Conservation (phyloP, 1,284 basidiomycete genomes). For the Crepidotus sp. region DNA sequence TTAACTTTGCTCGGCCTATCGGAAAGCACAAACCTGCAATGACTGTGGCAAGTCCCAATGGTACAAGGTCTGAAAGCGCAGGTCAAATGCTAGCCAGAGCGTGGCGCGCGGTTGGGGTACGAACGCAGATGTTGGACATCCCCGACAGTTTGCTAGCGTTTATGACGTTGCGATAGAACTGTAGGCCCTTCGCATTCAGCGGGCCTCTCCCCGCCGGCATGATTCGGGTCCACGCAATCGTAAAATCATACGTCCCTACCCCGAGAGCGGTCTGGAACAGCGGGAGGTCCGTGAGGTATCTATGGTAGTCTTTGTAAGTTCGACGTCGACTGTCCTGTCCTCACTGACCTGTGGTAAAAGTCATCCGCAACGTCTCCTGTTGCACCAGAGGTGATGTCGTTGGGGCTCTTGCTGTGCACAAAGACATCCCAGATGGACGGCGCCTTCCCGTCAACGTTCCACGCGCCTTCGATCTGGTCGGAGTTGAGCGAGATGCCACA, state of each 20-base stretch:
- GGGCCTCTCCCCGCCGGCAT: constrained; percentile 16
- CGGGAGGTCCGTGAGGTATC: constrained; percentile 9
- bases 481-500: neutral
- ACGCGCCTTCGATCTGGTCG: constrained; percentile 18
- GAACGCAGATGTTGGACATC: constrained; percentile 17
- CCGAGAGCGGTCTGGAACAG: constrained; percentile 13
- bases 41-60: constrained; percentile 19
- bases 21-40: constrained; percentile 7
- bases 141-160: constrained; percentile 10
- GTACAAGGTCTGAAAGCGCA: constrained; percentile 12
- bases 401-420: constrained; percentile 9
- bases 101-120: neutral
- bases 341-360: constrained; percentile 16
- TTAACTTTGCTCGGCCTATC: neutral
- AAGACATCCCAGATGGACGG: constrained; percentile 18
- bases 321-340: too few relatives aligned
- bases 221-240: constrained; percentile 17
- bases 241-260: constrained; percentile 16
- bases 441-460: constrained; percentile 16
- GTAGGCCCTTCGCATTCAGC: constrained; percentile 9
- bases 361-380: constrained; percentile 17
- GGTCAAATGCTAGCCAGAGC: neutral
- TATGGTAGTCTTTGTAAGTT: too few relatives aligned
- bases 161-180: constrained; percentile 16
- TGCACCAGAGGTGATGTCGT: constrained; percentile 8